Evolutionary conservation across 1,139 yeast species (phyloP), one percentile per base, ranked within the genome.

Genomic region (Geotrichum klebahnii): DNA sequence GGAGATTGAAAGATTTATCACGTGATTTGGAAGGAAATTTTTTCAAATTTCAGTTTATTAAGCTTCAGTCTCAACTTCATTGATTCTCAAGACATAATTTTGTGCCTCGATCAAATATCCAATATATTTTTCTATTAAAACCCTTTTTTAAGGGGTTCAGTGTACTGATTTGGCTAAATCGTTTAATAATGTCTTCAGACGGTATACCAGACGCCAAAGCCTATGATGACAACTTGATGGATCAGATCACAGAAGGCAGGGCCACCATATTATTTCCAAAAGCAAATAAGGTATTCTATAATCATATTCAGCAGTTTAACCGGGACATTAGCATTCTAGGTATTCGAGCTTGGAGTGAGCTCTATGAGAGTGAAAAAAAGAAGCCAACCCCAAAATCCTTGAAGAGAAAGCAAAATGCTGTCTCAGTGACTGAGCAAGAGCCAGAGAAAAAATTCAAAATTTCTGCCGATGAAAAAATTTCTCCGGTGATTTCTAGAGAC

Each of bases 231-330:
- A 29, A 20, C 31, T 31, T 29, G 36, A 29, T 52, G 42, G 60
- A 59, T 22, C 53, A 57, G 20, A 80, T 84, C 43, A 77, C 75
- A 31, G 97, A 90, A 67, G 97, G 97, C 1, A 72, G 76, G 53
- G 96, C 97, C 5, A 77, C 80, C 28, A 81, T 90, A 50, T 72
- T 88, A 44, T 84, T 84, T 53, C 92, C 95, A 3, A 78, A 82
- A 62, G 79, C 80, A 60, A 83, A 83, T 54, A 83, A 82, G 59
- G 98, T 92, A 9, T 92, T 92, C 64, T 92, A 94, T 71, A 92
- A 92, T 64, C 97, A 95, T 4, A 86, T 92, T 54, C 99, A 92
- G 68, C 97, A 90, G 67, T 92, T 90, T 69, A 92, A 92, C 66
- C 77, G 99, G 60, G 99, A 92, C 65, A 70, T 92, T 48, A 85